phyloP scores from a whole-genome alignment of 2,329 filamentous ascomycete species.

The Hypoxylon sp. region DNA sequence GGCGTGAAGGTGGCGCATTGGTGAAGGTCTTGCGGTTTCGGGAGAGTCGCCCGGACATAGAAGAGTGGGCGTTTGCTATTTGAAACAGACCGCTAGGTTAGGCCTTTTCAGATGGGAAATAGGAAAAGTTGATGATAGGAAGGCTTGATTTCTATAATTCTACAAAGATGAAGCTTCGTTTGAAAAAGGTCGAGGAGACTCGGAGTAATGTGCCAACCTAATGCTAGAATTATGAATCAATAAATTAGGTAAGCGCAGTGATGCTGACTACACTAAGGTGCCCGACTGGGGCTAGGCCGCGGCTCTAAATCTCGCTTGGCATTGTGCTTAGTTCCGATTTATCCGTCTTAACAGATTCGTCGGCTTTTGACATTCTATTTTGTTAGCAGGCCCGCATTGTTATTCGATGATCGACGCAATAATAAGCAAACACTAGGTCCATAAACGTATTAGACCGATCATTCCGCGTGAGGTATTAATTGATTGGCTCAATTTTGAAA shows the following conservation, averaged over 20 bases:
- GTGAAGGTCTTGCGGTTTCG: neutral
- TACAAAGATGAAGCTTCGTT: too few species aligned
- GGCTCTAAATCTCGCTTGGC: slow-evolving; percentile 12
- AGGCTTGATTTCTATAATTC: neutral
- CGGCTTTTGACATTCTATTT: neutral
- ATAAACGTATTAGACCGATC: neutral
- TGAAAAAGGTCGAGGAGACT: neutral
- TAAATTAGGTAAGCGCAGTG: neutral
- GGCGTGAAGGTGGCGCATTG: neutral
- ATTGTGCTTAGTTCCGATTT: slow-evolving; percentile 20
- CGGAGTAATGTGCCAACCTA: neutral
- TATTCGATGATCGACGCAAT: neutral
- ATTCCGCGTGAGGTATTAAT: neutral
- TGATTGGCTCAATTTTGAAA: neutral
- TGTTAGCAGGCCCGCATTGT: neutral
- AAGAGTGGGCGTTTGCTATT: neutral
- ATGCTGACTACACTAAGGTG: too few species aligned
- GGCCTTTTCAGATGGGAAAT: neutral
- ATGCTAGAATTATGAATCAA: neutral
- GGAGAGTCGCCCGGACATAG: neutral
- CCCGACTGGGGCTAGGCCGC: neutral
- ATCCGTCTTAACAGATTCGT: slow-evolving; percentile 5
- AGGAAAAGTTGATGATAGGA: neutral
- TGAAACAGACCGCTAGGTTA: neutral
- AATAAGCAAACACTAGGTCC: neutral